Base-by-base conservation (phyloP, 2,329 filamentous ascomycete species). In the Fusarium tanahbumbuense region DNA sequence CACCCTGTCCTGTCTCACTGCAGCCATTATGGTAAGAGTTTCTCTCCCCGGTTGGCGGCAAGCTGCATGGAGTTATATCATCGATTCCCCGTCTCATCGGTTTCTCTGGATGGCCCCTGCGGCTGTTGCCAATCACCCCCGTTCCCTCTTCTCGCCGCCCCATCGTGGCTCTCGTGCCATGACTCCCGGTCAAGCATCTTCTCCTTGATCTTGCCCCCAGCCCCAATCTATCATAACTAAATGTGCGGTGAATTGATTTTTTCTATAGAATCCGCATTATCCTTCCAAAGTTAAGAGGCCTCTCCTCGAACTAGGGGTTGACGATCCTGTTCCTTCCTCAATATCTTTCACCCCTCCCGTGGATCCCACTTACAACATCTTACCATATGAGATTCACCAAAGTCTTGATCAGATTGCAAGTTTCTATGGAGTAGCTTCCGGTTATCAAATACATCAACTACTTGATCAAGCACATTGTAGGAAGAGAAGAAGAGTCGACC, bases 1-100 rank as follows among this genome's bases (percentile, higher is more conserved):
- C 74, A 76, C 74, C 74, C 78, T 52, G 68, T 69, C 68, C 60
- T 79, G 75, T 79, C 75, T 78, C 73, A 76, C 77, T 78, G 77
- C 78, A 78, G 76, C 79, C 78, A 83, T 78, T 77, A 85, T 86
- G 84, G 84, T 86, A 84, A 85, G 84, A 77, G 72, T 72, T 76
- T 77, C 77, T 73, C 75, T 79, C 73, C 75, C 77, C 76, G 78
- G 74, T 76, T 76, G 73, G 76, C 79, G 82, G 82, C 78, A 81
- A 77, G 77, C 76, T 83, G 81, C 82, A 83, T 81, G 77, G 76
- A 60, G 75, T 78, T 83, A 81, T 82, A 81, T 83, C 78, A 81
- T 78, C 75, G 75, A 76, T 76, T 72, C 72, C 73, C 72, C 74
- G 77, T 71, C 75, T 73, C 73, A 67, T 76, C 73, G 70, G 60